These are phyloP conservation scores for Massospora cicadina DNA, from an alignment of 371 early-diverging fungal genomes.

Conservation along the genomic window DNA sequence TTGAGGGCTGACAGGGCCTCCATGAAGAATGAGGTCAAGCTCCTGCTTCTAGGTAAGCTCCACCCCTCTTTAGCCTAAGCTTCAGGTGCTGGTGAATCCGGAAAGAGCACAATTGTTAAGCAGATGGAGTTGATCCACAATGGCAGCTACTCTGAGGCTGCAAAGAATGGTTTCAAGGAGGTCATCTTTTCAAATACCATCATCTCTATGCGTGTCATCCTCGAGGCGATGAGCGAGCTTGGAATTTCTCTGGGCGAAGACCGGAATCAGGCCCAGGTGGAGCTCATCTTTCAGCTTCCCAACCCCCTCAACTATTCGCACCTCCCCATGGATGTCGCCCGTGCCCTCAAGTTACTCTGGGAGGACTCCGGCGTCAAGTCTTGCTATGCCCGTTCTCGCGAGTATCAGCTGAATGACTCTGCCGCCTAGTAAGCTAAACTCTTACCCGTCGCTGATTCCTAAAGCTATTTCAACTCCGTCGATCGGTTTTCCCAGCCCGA, in stretches of 20 bases:
- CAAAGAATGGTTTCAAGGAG: constrained; percentile 76
- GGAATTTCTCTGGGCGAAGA: constrained; percentile 40
- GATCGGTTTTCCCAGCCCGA: constrained; percentile 60
- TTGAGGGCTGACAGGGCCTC: constrained; percentile 58
- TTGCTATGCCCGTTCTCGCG: constrained; percentile 67
- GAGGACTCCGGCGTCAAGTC: constrained; percentile 59
- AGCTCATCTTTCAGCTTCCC: constrained; percentile 56
- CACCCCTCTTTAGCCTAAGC: neutral
- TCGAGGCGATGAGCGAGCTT: constrained; percentile 81
- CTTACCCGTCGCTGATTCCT: neutral
- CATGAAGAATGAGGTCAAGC: constrained; percentile 81
- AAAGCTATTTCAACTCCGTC: constrained; percentile 78
- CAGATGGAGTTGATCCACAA: constrained; percentile 95
- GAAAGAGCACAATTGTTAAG: constrained; percentile 90
- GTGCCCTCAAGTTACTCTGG: constrained; percentile 68
- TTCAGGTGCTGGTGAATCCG: constrained; percentile 92
- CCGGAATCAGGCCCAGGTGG: constrained; percentile 39
- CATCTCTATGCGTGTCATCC: constrained; percentile 82
- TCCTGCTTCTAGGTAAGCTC: constrained; percentile 69
- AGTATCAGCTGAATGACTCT: constrained; percentile 84
- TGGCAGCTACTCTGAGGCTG: constrained; percentile 70
- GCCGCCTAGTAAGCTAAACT: constrained; percentile 57
- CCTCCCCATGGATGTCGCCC: constrained; percentile 55
- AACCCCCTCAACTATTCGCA: constrained; percentile 64
- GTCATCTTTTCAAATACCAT: constrained; percentile 89